Percentiles rank a stretch among this genome's conserved stretches.
Conservation (phyloP, 768 basidiomycete genomes). For the Termitomyces sp. region DNA sequence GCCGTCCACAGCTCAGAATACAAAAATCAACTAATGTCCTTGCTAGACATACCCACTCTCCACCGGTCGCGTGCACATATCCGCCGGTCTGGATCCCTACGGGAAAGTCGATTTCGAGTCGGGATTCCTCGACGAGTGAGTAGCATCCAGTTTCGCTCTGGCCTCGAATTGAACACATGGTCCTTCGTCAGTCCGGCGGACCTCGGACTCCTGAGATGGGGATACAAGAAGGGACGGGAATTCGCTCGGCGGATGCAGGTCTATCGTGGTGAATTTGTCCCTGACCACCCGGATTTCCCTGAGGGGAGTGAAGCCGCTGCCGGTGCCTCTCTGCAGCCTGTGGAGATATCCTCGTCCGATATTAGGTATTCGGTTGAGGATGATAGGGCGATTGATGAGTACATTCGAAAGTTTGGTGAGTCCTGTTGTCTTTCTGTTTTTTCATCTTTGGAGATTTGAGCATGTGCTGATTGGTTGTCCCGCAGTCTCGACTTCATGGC, state of each 20-base stretch:
- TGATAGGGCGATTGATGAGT: slow-evolving; percentile 34
- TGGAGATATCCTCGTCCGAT: slow-evolving; percentile 24
- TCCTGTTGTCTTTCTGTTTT: slow-evolving; percentile 3
- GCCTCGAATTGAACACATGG: neutral
- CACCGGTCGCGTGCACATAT: slow-evolving; percentile 42
- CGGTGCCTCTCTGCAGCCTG: slow-evolving; percentile 20
- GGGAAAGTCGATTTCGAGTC: slow-evolving; percentile 39
- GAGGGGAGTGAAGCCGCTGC: slow-evolving; percentile 24
- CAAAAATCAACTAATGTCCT: neutral
- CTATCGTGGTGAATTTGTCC: slow-evolving; percentile 31
- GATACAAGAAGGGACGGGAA: slow-evolving; percentile 52
- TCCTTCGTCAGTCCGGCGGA: slow-evolving; percentile 29
- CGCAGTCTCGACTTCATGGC: slow-evolving; percentile 37
- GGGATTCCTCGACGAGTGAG: slow-evolving; percentile 38
- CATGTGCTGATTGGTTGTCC: neutral
- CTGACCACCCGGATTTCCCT: slow-evolving; percentile 31
- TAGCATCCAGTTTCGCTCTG: neutral
- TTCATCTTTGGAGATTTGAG: neutral
- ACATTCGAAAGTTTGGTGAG: slow-evolving; percentile 24
- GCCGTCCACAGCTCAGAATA: slow-evolving; percentile 6
- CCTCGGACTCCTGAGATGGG: slow-evolving; percentile 39
- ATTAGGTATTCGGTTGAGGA: slow-evolving; percentile 35
- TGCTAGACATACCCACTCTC: slow-evolving; percentile 42
- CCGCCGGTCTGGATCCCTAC: slow-evolving; percentile 31
- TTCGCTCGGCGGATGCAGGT: slow-evolving; percentile 44